These are phyloP conservation scores for Plenodomus lindquistii DNA, from an alignment of 2,329 filamentous ascomycete genomes.

Conservation along the genomic window DNA sequence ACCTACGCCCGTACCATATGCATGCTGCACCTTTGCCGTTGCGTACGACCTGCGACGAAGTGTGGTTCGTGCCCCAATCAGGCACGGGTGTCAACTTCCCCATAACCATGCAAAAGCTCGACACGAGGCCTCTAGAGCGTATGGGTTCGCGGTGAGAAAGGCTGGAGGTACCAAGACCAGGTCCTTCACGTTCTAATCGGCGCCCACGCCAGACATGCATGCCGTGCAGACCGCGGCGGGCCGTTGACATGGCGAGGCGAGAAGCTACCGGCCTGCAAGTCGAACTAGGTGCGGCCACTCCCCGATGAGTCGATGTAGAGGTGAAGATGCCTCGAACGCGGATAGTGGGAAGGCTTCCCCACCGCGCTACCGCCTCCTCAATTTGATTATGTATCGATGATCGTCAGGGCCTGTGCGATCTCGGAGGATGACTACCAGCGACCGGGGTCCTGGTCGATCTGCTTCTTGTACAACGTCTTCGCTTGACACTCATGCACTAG, in stretches of 20 bases:
- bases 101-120: slow-evolving; percentile 7
- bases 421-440: background rate
- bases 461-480: background rate
- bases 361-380: background rate
- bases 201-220: background rate
- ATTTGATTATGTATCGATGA: background rate
- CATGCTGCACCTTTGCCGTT: slow-evolving; percentile 17
- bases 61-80: slow-evolving; percentile 12
- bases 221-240: background rate
- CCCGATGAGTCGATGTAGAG: too few relatives aligned
- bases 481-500: background rate
- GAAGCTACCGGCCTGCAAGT: too few relatives aligned
- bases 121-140: background rate
- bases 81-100: slow-evolving; percentile 25
- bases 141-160: background rate
- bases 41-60: slow-evolving; percentile 17
- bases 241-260: background rate
- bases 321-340: too few relatives aligned
- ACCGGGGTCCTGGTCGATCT: background rate
- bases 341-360: background rate
- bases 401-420: background rate
- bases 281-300: too few relatives aligned
- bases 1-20: slow-evolving; percentile 1
- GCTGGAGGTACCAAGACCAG: slow-evolving; percentile 3
- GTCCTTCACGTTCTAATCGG: slow-evolving; percentile 15